Evolutionary conservation across 768 basidiomycete species (phyloP).

Genomic region (Tephrocybe sp.): DNA sequence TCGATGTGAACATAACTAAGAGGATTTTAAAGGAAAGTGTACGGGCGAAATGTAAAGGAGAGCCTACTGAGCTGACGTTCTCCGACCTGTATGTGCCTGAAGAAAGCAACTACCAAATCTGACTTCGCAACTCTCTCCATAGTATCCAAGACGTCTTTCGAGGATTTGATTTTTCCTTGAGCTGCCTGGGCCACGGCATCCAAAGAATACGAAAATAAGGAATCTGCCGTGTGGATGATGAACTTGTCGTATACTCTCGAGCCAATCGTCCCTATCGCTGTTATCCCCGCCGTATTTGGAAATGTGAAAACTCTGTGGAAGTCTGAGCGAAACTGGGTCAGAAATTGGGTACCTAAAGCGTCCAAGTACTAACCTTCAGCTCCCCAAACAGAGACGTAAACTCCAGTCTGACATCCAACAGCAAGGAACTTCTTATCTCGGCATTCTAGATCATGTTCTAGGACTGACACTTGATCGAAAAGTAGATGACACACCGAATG

Average conservation of each 20-base stretch:
- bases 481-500: constrained; percentile 51
- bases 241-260: constrained; percentile 58
- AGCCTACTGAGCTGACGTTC: constrained; percentile 55
- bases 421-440: constrained; percentile 57
- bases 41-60: not conserved
- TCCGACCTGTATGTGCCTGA: constrained; percentile 50
- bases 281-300: constrained; percentile 48
- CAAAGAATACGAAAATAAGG: constrained; percentile 65
- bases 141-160: constrained; percentile 49
- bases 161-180: constrained; percentile 39
- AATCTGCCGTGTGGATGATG: constrained; percentile 57
- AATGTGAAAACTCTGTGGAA: constrained; percentile 56
- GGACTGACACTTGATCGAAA: not conserved
- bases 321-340: constrained; percentile 31
- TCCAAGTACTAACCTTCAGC: constrained; percentile 41
- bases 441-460: constrained; percentile 31
- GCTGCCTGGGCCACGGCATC: constrained; percentile 65
- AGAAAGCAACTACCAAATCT: constrained; percentile 59
- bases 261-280: constrained; percentile 46
- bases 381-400: constrained; percentile 60
- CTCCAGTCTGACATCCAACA: constrained; percentile 63
- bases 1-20: constrained; percentile 68
- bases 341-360: not conserved
- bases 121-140: constrained; percentile 57
- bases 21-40: not conserved